Base-by-base conservation (phyloP, 371 early-diverging fungal species). In the Actinomortierella ambigua region DNA sequence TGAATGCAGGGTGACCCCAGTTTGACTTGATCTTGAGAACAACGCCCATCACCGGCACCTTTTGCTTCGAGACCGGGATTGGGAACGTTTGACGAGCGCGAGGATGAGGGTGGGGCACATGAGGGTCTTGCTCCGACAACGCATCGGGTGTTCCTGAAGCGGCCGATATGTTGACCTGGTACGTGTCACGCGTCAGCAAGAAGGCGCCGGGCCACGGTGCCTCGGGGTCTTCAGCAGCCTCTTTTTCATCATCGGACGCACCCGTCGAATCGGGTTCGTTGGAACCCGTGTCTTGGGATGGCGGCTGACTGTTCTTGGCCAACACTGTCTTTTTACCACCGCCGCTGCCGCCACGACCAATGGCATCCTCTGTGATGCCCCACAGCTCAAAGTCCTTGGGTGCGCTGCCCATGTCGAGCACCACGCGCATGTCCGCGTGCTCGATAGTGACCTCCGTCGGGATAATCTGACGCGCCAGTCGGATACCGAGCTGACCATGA, bases 1-100 rank as follows among this genome's bases (percentile, higher is more conserved):
- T 94, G 63, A 88, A 87, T 3, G 81, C 78, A 17, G 77, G 64
- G 47, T 92, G 80, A 3, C 93, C 94, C 89, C 90, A 91, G 69
- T 94, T 94, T 43, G 56, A 93, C 57, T 50, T 85, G 84, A 62
- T 91, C 57, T 22, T 82, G 53, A 13, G 87, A 55, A 23, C 77
- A 57, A 52, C 77, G 56, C 57, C 79, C 62, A 23, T 77, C 61
- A 53, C 75, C 28, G 58, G 62, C 57, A 14, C 50, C 0, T 24
- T 64, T 55, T 61, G 69, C 26, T 54, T 78, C 17, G 34, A 77
- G 18, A 63, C 56, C 9, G 75, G 75, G 22, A 79, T 58, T 28
- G 68, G 57, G 47, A 82, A 85, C 5, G 79, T 81, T 57, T 83
- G 85, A 39, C 22, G 69, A 47, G 50, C 18, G 7, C 5, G 20